Conservation (phyloP, 345 rosid genomes). For the Rhizophora mangle region DNA sequence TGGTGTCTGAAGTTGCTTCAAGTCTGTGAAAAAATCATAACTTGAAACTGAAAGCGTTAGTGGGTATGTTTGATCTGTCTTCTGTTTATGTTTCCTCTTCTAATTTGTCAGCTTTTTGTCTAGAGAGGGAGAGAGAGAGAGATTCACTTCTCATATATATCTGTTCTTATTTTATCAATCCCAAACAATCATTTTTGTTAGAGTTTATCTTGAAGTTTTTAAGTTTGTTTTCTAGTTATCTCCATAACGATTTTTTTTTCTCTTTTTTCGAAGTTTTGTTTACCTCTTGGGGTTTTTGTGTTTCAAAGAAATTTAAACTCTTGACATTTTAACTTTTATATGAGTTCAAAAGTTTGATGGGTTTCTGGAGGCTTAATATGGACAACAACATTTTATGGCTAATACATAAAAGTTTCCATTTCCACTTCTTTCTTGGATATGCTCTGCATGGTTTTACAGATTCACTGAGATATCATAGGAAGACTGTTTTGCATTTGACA, state of each 20-base stretch:
- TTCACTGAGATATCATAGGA: neutral
- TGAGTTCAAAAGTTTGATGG: no score
- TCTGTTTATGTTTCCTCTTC: neutral
- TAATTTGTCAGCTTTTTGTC: neutral
- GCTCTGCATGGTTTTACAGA: no score
- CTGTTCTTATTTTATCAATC: neutral
- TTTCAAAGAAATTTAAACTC: conserved; percentile 8
- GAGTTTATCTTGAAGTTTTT: neutral
- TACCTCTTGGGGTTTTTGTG: neutral
- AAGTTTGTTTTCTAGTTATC: neutral
- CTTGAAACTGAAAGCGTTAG: neutral
- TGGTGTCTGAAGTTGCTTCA: neutral
- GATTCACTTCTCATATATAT: neutral
- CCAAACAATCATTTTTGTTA: no score
- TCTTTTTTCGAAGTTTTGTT: neutral
- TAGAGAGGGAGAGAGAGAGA: no score
- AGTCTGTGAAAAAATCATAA: neutral
- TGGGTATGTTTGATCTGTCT: neutral
- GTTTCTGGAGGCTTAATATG: no score
- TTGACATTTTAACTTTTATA: neutral
- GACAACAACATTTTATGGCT: no score
- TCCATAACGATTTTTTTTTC: neutral
- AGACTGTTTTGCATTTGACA: neutral
- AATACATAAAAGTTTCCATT: no score
- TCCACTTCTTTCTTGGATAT: no score